These are phyloP conservation scores for Mrakia gelida DNA, from an alignment of 768 basidiomycete species.

Conservation along the genomic window DNA sequence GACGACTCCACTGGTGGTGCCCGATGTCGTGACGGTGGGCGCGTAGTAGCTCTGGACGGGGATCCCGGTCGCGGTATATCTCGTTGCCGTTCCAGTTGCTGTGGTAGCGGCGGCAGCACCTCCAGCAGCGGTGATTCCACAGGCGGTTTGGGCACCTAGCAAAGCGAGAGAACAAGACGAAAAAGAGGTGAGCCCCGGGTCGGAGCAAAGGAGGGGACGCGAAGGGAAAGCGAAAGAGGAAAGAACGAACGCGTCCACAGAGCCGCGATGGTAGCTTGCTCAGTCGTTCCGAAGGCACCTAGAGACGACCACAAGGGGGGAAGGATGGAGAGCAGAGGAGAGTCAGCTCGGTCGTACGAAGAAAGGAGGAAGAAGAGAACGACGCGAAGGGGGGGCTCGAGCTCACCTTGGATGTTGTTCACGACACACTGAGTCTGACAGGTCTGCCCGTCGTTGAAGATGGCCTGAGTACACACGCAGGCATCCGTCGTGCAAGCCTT, in stretches of 20 bases:
- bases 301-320: no score
- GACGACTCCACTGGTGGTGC: conserved; percentile 13
- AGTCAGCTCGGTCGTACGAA: no score
- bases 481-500: conserved; percentile 23
- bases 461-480: conserved; percentile 20
- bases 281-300: neutral
- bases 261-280: conserved; percentile 13
- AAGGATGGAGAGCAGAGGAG: no score
- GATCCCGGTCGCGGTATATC: neutral
- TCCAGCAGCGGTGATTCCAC: neutral
- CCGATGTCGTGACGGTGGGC: neutral
- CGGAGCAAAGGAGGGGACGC: neutral
- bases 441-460: conserved; percentile 18
- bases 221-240: neutral
- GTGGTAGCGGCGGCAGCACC: neutral
- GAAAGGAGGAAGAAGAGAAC: no score
- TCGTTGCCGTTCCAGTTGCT: neutral
- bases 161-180: neutral
- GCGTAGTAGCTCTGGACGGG: conserved; percentile 21
- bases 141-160: conserved; percentile 3
- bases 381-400: neutral
- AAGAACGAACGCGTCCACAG: conserved; percentile 14
- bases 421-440: conserved; percentile 22
- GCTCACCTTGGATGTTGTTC: conserved; percentile 15
- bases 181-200: neutral